Evolutionary conservation across 257 asterid species (phyloP).

Genomic region (Scutellaria minor): DNA sequence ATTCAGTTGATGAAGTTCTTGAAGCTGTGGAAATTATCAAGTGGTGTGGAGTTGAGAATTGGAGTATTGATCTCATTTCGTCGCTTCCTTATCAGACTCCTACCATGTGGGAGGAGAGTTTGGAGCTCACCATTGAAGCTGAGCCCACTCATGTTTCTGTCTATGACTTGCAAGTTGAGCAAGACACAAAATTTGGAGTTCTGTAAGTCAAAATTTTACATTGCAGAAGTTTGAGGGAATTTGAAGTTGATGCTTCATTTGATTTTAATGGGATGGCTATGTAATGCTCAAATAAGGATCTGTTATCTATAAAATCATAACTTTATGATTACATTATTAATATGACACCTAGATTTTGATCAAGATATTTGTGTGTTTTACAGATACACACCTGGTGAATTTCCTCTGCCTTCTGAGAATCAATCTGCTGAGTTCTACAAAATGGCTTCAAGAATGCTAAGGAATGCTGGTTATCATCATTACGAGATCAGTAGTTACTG

Average conservation of each 20-base stretch:
- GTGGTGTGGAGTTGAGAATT: conserved; percentile 68
- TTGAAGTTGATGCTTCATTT: not conserved
- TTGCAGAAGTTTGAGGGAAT: not conserved
- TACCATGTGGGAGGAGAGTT: conserved; percentile 88
- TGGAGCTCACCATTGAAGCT: conserved; percentile 64
- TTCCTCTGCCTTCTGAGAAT: conserved; percentile 86
- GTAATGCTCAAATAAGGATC: not conserved
- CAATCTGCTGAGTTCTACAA: conserved; percentile 82
- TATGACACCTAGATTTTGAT: not conserved
- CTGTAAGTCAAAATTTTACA: conserved; percentile 56
- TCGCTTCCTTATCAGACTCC: conserved; percentile 86
- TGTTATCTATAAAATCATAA: not conserved
- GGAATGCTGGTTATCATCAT: conserved; percentile 76
- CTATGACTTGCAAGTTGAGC: conserved; percentile 92
- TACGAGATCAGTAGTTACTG: conserved; percentile 94
- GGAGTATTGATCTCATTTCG: conserved; percentile 93
- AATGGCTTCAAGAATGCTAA: conserved; percentile 77
- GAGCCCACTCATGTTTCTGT: conserved; percentile 87
- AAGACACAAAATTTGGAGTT: conserved; percentile 77
- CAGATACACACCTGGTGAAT: conserved; percentile 91
- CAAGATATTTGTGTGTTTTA: conserved; percentile 28
- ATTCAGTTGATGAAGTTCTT: conserved; percentile 68
- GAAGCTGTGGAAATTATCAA: conserved; percentile 79
- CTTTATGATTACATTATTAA: not conserved
- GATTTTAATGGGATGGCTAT: not conserved